phyloP scores from a whole-genome alignment of 2,329 filamentous ascomycete species.

The Dissoconium aciculare region DNA sequence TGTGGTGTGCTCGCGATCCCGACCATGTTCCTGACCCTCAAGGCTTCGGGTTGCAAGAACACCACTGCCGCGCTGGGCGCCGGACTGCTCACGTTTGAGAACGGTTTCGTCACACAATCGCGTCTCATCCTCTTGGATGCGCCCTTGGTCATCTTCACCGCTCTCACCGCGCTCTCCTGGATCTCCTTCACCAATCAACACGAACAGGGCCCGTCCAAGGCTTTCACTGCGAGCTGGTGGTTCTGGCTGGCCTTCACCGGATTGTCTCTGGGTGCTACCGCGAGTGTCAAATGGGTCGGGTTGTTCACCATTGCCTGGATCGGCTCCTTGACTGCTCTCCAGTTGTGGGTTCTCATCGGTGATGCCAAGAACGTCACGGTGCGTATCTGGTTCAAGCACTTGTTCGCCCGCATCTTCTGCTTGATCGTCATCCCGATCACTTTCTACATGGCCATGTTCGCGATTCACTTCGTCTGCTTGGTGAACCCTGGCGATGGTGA shows the following conservation, averaged over 20 bases:
- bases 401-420: constrained; percentile 80
- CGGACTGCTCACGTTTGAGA: constrained; percentile 85
- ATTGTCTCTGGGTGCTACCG: constrained; percentile 72
- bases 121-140: constrained; percentile 93
- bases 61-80: constrained; percentile 72
- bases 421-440: constrained; percentile 74
- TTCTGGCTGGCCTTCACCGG: constrained; percentile 88
- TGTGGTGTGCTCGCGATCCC: constrained; percentile 80
- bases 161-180: constrained; percentile 79
- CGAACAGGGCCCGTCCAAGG: constrained; percentile 75
- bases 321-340: constrained; percentile 72
- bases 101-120: constrained; percentile 86
- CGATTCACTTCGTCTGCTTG: constrained; percentile 85
- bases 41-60: constrained; percentile 77
- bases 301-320: constrained; percentile 99
- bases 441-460: constrained; percentile 96
- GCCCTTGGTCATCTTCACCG: constrained; percentile 83
- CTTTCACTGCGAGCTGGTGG: constrained; percentile 88
- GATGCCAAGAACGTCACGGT: constrained; percentile 71
- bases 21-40: constrained; percentile 86
- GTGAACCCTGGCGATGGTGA: constrained; percentile 93
- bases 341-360: constrained; percentile 89
- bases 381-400: constrained; percentile 82
- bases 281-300: constrained; percentile 97
- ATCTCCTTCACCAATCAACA: constrained; percentile 93